These are phyloP conservation scores for Clitoria ternatea DNA, from an alignment of 306 rosid genomes.

Conservation along the genomic window DNA sequence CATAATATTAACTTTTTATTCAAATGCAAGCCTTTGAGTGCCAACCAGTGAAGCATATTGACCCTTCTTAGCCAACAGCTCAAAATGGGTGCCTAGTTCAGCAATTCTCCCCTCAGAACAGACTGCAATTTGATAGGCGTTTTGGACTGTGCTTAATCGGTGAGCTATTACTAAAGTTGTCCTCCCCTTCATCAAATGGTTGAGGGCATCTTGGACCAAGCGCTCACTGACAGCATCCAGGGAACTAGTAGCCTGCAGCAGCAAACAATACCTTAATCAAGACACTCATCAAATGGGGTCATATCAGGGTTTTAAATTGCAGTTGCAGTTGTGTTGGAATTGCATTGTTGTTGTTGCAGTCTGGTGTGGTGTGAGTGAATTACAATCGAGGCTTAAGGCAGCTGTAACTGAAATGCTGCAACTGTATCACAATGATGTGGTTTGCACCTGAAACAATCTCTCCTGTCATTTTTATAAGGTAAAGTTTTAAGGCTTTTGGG, in stretches of 20 bases:
- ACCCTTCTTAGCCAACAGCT: conserved; percentile 74
- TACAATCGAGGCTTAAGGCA: not conserved
- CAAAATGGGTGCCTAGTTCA: conserved; percentile 77
- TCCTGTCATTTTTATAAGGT: too few species aligned
- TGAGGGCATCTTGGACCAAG: conserved; percentile 79
- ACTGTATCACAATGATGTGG: not conserved
- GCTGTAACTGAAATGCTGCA: not conserved
- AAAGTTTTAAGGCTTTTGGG: too few species aligned
- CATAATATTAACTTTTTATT: conserved; percentile 35
- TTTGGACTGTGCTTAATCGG: conserved; percentile 86
- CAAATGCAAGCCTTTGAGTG: conserved; percentile 93
- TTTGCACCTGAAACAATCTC: not conserved
- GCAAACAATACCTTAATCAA: conserved; percentile 21
- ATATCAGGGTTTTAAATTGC: not conserved
- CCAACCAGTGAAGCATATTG: conserved; percentile 80
- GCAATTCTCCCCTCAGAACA: conserved; percentile 65
- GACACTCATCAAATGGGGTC: not conserved
- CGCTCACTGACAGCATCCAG: conserved; percentile 88
- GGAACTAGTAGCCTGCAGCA: conserved; percentile 84
- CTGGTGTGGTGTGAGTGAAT: not conserved
- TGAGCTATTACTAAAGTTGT: conserved; percentile 94
- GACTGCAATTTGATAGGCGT: conserved; percentile 82
- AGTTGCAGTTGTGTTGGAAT: not conserved
- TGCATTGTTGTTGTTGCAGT: not conserved
- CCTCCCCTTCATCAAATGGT: conserved; percentile 78